These are phyloP conservation scores for Rhododendron ovatum DNA, from an alignment of 148 eudicot genomes.

Conservation along the genomic window DNA sequence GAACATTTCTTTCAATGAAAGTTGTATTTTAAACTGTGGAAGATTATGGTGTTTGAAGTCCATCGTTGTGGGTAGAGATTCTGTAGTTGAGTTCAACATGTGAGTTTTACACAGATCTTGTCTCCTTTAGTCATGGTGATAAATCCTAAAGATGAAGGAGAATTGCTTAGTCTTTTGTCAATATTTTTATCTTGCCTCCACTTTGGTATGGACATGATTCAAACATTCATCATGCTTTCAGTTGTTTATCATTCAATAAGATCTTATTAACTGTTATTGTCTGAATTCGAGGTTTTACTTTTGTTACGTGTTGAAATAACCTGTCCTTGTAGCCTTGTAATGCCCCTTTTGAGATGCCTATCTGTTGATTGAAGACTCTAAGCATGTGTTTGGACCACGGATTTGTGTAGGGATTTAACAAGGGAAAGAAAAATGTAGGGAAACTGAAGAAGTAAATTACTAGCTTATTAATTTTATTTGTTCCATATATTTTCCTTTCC, in stretches of 20 bases:
- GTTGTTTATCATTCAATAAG: neutral
- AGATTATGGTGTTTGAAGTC: neutral
- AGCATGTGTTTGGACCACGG: neutral
- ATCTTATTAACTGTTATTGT: neutral
- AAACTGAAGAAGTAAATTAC: neutral
- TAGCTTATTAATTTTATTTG: neutral
- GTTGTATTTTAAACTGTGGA: neutral
- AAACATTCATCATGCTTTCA: neutral
- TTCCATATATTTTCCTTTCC: neutral
- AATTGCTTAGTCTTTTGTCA: neutral
- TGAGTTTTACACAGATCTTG: neutral
- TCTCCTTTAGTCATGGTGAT: neutral
- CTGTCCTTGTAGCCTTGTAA: neutral
- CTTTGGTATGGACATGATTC: neutral
- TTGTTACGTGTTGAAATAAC: neutral
- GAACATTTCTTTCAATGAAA: neutral
- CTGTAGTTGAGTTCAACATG: neutral
- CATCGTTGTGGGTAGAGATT: neutral
- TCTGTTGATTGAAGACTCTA: neutral
- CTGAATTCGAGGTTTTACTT: neutral
- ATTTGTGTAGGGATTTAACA: neutral
- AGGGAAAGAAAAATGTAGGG: neutral
- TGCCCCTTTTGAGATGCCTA: neutral
- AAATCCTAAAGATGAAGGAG: neutral
- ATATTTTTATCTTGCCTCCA: neutral